Conservation (phyloP, 73 alveolate species). For the Strombidium stylifer region DNA sequence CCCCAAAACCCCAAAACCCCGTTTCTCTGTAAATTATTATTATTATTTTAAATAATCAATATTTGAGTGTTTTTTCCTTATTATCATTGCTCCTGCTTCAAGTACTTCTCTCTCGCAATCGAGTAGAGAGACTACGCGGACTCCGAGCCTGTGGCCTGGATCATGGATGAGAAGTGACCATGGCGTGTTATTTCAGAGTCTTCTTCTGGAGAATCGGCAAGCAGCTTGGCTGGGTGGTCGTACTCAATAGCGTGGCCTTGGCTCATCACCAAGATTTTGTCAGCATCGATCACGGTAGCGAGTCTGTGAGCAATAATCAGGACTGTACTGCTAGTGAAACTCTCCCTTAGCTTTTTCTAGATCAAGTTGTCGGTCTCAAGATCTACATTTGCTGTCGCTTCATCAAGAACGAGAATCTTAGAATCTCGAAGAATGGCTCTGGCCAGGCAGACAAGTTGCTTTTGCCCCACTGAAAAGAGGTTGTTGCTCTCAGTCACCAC, state of each 20-base stretch:
- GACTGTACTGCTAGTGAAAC: background rate
- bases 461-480: constrained; percentile 36
- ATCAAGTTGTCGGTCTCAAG: constrained; percentile 2
- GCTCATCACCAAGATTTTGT: constrained; percentile 57
- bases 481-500: no score
- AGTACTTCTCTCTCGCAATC: no score
- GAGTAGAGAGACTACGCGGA: background rate
- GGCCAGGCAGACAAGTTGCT: constrained; percentile 33
- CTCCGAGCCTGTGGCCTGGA: background rate
- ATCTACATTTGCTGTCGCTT: constrained; percentile 30
- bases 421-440: constrained; percentile 15
- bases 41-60: no score
- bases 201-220: background rate
- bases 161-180: constrained; percentile 60
- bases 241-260: constrained; percentile 57
- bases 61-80: no score
- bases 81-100: background rate
- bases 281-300: constrained; percentile 66
- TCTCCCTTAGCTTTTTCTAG: constrained; percentile 5
- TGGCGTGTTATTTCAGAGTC: constrained; percentile 13
- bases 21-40: no score
- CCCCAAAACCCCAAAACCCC: constrained; percentile 3
- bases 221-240: constrained; percentile 17
- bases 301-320: constrained; percentile 70
- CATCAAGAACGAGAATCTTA: constrained; percentile 12